These are phyloP conservation scores for Phylloporus sp. DNA, from an alignment of 768 basidiomycete genomes.

Conservation along the genomic window DNA sequence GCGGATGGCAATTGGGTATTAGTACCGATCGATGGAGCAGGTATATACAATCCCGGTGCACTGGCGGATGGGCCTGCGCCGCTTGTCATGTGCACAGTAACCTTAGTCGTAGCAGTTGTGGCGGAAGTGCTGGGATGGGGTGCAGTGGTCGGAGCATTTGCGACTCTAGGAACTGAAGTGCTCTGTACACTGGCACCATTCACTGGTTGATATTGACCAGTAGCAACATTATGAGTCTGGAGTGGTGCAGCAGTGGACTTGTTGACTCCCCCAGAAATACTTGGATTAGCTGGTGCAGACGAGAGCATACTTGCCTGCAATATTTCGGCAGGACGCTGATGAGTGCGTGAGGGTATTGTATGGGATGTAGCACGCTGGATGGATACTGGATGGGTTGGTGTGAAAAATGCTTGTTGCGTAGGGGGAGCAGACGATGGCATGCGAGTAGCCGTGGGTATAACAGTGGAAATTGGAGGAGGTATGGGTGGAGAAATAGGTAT, in stretches of 20 bases:
- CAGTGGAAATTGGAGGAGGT: slow-evolving; percentile 16
- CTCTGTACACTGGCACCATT: slow-evolving; percentile 6
- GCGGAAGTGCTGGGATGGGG: slow-evolving; percentile 1
- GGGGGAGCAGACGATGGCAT: slow-evolving; percentile 22
- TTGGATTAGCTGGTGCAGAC: neutral
- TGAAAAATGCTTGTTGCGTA: slow-evolving; percentile 12
- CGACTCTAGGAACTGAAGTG: slow-evolving; percentile 7
- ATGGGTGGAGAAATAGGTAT: slow-evolving; percentile 11
- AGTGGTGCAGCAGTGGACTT: slow-evolving; percentile 6
- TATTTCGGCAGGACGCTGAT: slow-evolving; percentile 24
- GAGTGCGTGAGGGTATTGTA: slow-evolving; percentile 17
- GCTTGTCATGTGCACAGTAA: neutral
- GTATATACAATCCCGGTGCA: slow-evolving; percentile 7
- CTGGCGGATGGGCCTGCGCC: slow-evolving; percentile 5
- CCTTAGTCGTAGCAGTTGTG: slow-evolving; percentile 8
- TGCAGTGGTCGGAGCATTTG: slow-evolving; percentile 2
- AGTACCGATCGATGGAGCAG: slow-evolving; percentile 1
- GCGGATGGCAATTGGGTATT: slow-evolving; percentile 9
- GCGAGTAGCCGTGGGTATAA: slow-evolving; percentile 11
- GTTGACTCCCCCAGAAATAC: neutral
- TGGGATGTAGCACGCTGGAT: slow-evolving; percentile 20
- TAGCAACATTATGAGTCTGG: slow-evolving; percentile 4
- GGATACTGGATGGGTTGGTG: slow-evolving; percentile 5
- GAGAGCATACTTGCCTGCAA: slow-evolving; percentile 19
- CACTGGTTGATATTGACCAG: slow-evolving; percentile 10